Evolutionary conservation across 768 basidiomycete genomes (phyloP), one percentile per base, ranked within the genome.

Genomic region (Pleurotus platypus): DNA sequence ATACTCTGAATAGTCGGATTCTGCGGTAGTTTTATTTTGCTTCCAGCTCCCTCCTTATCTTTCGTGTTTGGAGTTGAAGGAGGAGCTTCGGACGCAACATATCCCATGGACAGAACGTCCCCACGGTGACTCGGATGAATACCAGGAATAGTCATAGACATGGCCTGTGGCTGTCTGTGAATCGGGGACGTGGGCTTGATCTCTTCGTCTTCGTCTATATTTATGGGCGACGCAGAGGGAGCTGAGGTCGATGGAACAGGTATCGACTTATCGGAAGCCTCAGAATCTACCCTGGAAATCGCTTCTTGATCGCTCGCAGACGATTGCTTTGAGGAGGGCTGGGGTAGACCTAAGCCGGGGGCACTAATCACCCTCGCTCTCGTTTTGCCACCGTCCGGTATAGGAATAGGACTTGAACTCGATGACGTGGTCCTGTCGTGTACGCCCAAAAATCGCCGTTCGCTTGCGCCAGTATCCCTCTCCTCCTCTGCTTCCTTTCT

Each of bases 81-180:
- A 45, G 73, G 70, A 4, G 80, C 76, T 22, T 66, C 60, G 2
- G 78, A 75, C 9, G 87, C 83, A 56, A 83, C 81, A 63, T 89
- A 86, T 9, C 92, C 92, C 78, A 94, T 79, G 3, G 90, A 87
- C 85, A 90, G 90, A 43, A 92, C 82, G 59, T 93, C 90, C 7
- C 88, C 89, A n/a, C 83, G 83, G 64, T 92, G 87, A 62, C 85
- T 89, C 2, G 84, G 90, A 64, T 92, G 91, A 58, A 94, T 94
- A 1, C 90, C 89, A 7, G 92, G 92, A 60, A 94, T 93, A 12
- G 83, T 85, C 92, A 94, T 94, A 42, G 80, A 87, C 63, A 84
- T 87, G 27, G 83, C 87, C 66, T 85, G 83, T 15, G 84, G 84
- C 61, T 86, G 83, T 61, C 90, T 89, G 6, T 86, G 82, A 15